These are phyloP conservation scores for Berberis vulgaris DNA, from an alignment of 164 flowering plant genomes.

Conservation along the genomic window DNA sequence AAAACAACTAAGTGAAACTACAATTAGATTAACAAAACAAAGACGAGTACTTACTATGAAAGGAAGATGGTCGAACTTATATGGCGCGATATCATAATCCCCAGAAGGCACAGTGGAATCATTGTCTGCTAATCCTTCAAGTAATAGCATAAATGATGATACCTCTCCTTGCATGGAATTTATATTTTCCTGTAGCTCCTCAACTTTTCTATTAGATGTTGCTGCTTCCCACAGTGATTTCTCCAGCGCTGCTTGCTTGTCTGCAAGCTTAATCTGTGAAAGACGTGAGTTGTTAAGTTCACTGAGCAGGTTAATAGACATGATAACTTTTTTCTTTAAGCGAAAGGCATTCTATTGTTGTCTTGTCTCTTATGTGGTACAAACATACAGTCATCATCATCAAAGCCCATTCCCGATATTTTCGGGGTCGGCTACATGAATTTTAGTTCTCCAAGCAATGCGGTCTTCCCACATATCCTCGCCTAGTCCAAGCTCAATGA, in stretches of 20 bases:
- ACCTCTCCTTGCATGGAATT: constrained; percentile 42
- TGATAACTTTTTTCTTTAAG: not conserved
- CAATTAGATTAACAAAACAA: not conserved
- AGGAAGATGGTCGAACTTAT: constrained; percentile 28
- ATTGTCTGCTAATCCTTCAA: constrained; percentile 41
- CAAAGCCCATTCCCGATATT: too few relatives aligned
- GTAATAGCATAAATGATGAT: constrained; percentile 39
- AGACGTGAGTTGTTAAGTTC: constrained; percentile 2
- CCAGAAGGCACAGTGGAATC: constrained; percentile 18
- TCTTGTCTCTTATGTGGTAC: too few relatives aligned
- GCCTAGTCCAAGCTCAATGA: too few relatives aligned
- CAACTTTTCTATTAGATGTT: constrained; percentile 52
- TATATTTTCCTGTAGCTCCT: constrained; percentile 59
- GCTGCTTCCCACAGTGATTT: constrained; percentile 81
- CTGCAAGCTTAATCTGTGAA: constrained; percentile 78
- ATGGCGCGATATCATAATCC: constrained; percentile 35
- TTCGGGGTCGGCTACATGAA: too few relatives aligned
- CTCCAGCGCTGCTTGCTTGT: constrained; percentile 83
- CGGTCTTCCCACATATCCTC: too few relatives aligned
- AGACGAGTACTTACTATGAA: constrained; percentile 3
- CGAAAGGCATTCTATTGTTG: too few relatives aligned
- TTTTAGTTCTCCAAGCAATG: too few relatives aligned
- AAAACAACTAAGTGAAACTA: not conserved
- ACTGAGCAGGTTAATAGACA: not conserved
- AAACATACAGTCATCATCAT: too few relatives aligned